Evolutionary conservation across 345 rosid genomes (phyloP), one percentile per base, ranked within the genome.

Genomic region (Excoecaria cochinchinensis): DNA sequence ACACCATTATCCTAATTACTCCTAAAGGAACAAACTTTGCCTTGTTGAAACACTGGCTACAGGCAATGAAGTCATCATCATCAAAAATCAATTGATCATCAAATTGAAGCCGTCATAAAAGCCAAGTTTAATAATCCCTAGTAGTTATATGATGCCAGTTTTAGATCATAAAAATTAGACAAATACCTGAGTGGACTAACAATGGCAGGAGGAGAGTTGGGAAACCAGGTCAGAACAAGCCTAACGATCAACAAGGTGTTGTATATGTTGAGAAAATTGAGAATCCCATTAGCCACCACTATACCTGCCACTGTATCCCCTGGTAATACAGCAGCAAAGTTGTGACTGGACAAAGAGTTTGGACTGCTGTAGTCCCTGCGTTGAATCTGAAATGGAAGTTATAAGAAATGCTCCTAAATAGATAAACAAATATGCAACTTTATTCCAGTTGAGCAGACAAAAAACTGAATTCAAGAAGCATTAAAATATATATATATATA

Each of bases 141-240:
- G 31, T 59, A 3, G 19, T 7, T n/a, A n/a, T 8, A 65, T 1
- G 11, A 44, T 19, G 19, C 8, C 12, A 47, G 40, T 13, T 12
- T 14, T 48, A 47, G 13, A 46, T 14, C n/a, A 47, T 5, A 5
- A 22, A 16, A 47, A 67, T 12, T 1, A 13, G 71, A 21, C 6
- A 19, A 77, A 46, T 11, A 95, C 98, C 99, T 92, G 83, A 95
- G 95, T 60, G 99, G 99, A 74, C 85, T 86, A 58, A 92, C 96
- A 78, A 95, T 95, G 83, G 90, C 98, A 40, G 98, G 95, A 84
- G 98, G 98, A 59, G 97, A 80, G 78, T 89, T 90, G 0, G 99
- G 99, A 81, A 95, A 95, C 99, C 98, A 95, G 42, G 98, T 92
- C 87, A 95, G 84, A 70, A 95, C 98, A 58, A 95, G 94, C 85